A percentile compares a stretch with the other conserved stretches of the same genome.
Evolutionary conservation across 2,329 filamentous ascomycete genomes (phyloP).

Genomic region (Exophiala spinifera): DNA sequence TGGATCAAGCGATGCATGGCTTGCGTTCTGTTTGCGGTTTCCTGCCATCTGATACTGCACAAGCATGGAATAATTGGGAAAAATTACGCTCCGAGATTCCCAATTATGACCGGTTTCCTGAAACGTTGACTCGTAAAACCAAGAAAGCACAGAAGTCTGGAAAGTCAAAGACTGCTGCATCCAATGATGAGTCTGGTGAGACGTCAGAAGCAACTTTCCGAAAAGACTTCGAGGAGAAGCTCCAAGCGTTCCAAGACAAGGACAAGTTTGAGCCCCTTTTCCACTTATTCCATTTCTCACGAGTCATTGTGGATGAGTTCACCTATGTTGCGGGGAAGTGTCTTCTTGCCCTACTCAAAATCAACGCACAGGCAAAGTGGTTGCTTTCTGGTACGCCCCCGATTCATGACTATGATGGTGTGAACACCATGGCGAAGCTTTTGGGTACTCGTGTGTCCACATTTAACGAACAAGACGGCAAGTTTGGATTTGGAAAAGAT

Average conservation of each 20-base stretch:
- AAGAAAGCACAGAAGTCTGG: background rate
- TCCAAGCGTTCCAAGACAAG: constrained; percentile 30
- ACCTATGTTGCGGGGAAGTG: constrained; percentile 52
- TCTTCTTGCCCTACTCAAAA: constrained; percentile 42
- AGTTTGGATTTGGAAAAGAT: constrained; percentile 44
- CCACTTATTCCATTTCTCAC: constrained; percentile 60
- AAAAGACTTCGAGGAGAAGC: constrained; percentile 2
- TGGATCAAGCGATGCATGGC: constrained; percentile 42
- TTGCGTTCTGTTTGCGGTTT: constrained; percentile 30
- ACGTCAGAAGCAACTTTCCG: background rate
- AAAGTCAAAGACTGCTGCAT: background rate
- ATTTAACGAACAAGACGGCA: constrained; percentile 47
- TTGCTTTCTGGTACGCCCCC: constrained; percentile 62
- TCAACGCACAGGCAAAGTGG: constrained; percentile 56
- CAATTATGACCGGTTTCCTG: constrained; percentile 14
- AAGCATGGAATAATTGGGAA: constrained; percentile 20
- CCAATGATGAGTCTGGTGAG: background rate
- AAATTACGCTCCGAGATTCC: background rate
- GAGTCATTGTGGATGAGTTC: constrained; percentile 64
- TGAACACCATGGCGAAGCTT: constrained; percentile 58
- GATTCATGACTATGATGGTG: constrained; percentile 56
- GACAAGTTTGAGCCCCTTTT: constrained; percentile 41
- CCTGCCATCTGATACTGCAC: background rate
- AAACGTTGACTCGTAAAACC: constrained; percentile 5
- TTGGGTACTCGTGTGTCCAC: constrained; percentile 50